phyloP scores from a whole-genome alignment of 345 rosid genomes.

The Pistacia integerrima region DNA sequence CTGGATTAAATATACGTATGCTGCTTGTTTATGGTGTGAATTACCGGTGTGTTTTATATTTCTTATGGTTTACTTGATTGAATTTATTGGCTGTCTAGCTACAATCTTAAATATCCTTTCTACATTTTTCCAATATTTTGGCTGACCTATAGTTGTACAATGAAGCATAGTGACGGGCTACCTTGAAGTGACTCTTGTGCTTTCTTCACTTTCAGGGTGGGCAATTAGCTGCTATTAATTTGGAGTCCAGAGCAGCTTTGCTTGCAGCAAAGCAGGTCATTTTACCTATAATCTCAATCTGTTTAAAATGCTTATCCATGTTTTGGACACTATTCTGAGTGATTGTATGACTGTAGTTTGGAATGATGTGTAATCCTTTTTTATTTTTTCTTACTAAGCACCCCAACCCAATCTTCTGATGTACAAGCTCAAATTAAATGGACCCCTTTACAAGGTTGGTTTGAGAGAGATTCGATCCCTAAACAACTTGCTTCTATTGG shows the following conservation, averaged over 20 bases:
- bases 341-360: neutral
- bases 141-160: constrained; percentile 7
- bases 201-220: constrained; percentile 58
- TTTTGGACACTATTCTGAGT: neutral
- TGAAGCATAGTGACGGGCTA: constrained; percentile 1
- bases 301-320: neutral
- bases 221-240: constrained; percentile 64
- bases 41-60: neutral
- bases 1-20: neutral
- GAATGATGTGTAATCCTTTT: too few relatives aligned
- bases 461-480: too few relatives aligned
- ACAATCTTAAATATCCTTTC: constrained; percentile 1
- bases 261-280: constrained; percentile 85
- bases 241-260: constrained; percentile 88
- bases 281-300: neutral
- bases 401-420: too few relatives aligned
- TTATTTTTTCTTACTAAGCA: too few relatives aligned
- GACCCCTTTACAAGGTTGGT: too few relatives aligned
- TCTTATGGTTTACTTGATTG: neutral
- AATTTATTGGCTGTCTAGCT: neutral
- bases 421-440: too few relatives aligned
- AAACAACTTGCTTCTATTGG: too few relatives aligned
- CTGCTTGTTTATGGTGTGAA: neutral
- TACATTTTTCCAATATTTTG: neutral
- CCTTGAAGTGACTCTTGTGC: neutral